These are phyloP conservation scores for Mycena crocata DNA, from an alignment of 768 basidiomycete genomes.

Conservation along the genomic window DNA sequence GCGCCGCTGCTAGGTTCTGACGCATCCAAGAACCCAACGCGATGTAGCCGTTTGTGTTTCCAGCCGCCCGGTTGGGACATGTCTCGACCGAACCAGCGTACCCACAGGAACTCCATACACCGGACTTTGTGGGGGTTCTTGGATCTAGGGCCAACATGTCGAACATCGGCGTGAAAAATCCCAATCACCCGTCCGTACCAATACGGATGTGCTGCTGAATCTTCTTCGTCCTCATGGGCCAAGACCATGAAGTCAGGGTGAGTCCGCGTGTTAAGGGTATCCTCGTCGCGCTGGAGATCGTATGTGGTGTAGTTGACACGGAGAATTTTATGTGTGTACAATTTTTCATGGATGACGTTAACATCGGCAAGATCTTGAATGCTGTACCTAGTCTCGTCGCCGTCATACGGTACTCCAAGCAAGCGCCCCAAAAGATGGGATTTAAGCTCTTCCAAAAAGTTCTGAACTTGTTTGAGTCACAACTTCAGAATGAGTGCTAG, in stretches of 20 bases:
- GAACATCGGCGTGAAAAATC: slow-evolving; percentile 9
- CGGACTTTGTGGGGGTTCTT: background rate
- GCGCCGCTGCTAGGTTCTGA: background rate
- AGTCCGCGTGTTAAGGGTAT: too few species aligned
- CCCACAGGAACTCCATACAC: slow-evolving; percentile 9
- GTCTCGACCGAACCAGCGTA: too few species aligned
- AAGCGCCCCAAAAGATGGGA: background rate
- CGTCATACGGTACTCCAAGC: background rate
- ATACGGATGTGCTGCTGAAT: slow-evolving; percentile 11
- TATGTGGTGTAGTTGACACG: slow-evolving; percentile 16
- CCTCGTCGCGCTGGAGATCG: background rate
- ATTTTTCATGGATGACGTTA: background rate
- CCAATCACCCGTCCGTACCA: slow-evolving; percentile 2
- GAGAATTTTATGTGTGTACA: slow-evolving; percentile 7
- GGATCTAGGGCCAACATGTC: slow-evolving; percentile 2
- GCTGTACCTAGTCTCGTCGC: background rate
- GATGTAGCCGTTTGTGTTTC: background rate
- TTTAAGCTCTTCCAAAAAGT: background rate
- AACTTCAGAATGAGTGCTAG: background rate
- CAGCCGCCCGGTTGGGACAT: background rate
- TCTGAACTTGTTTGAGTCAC: background rate
- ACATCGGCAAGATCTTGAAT: slow-evolving; percentile 10
- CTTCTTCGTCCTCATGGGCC: too few species aligned
- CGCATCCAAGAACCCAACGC: background rate
- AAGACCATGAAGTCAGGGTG: too few species aligned